Evolutionary conservation across 441 rosid species (phyloP), one percentile per base, ranked within the genome.

Genomic region (Metrosideros polymorpha): DNA sequence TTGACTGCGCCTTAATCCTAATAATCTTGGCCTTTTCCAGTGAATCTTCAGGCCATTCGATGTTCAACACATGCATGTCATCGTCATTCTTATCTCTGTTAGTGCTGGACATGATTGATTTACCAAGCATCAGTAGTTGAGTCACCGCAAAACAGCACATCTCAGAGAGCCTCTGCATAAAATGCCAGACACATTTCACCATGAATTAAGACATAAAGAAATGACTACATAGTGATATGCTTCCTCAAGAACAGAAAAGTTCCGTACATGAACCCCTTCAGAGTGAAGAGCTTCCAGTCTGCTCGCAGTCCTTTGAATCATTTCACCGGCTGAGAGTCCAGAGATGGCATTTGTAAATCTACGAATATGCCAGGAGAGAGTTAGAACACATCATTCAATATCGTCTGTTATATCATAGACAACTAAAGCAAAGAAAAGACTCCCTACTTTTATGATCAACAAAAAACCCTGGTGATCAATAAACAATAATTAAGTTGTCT

Each of bases 1-100:
- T 93, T 51, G 92, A 91, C 83, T 93, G 96, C 53, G 96, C 96
- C 90, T 92, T 96, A 83, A 88, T 71, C 88, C 93, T 93, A 84
- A 96, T 91, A 83, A 96, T 87, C 90, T 95, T 95, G 88, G 99
- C 97, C 89, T 94, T 98, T 49, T 94, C 99, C 71, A 93, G 85
- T 75, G 98, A 93, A 92, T 96, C 98, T 90, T 94, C 97, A 55
- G 99, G 98, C 99, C 99, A 97, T 85, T 95, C 93, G 85, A 96
- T 90, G 84, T 92, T 93, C 89, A 93, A 53, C 5, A 87, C 42
- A 83, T 89, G 87, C 27, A n/a, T 88, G 53, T 93, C 95, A 6
- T 90, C 87, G 89, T 95, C 97, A 82, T 94, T 95, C 88, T 92
- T 91, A 85, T 63, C 91, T 90, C 92, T 95, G 94, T 92, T 95